Evolutionary conservation across 768 basidiomycete genomes (phyloP).

Genomic region (Arthromyces matolae): DNA sequence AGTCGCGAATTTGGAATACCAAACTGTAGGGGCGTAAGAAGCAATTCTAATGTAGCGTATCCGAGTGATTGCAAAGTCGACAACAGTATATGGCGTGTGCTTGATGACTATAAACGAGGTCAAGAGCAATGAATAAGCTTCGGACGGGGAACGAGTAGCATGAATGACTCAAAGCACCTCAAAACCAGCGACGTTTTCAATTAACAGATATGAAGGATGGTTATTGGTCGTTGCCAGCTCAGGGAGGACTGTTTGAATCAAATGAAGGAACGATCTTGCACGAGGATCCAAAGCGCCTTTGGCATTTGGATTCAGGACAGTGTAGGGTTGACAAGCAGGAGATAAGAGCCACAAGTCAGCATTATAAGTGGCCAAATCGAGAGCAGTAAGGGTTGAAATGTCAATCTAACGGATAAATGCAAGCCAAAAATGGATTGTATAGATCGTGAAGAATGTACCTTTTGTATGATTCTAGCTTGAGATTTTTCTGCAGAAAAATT

Average conservation of each 20-base stretch:
- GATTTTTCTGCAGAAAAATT: no score
- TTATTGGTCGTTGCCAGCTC: slow-evolving; percentile 39
- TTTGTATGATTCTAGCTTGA: slow-evolving; percentile 41
- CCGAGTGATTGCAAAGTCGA: slow-evolving; percentile 48
- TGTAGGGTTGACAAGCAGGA: slow-evolving; percentile 83
- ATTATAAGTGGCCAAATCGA: slow-evolving; percentile 39
- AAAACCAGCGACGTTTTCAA: slow-evolving; percentile 84
- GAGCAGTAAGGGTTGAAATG: slow-evolving; percentile 53
- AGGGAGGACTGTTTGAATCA: slow-evolving; percentile 61
- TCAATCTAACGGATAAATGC: slow-evolving; percentile 43
- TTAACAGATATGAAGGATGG: slow-evolving; percentile 57
- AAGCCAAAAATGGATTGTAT: slow-evolving; percentile 5
- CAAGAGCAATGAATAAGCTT: neutral
- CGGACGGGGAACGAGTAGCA: slow-evolving; percentile 4
- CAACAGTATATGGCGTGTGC: slow-evolving; percentile 54
- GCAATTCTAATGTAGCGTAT: slow-evolving; percentile 57
- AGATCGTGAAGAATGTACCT: slow-evolving; percentile 39
- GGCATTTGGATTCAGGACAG: slow-evolving; percentile 68
- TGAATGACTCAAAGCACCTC: slow-evolving; percentile 47
- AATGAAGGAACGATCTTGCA: slow-evolving; percentile 71
- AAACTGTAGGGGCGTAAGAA: slow-evolving; percentile 74
- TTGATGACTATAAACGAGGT: slow-evolving; percentile 48
- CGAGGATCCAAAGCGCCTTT: slow-evolving; percentile 72
- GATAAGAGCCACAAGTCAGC: slow-evolving; percentile 76
- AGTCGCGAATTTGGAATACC: slow-evolving; percentile 80